These are phyloP conservation scores for Candida gigantensis DNA, from an alignment of 1,139 yeast species.

Conservation along the genomic window DNA sequence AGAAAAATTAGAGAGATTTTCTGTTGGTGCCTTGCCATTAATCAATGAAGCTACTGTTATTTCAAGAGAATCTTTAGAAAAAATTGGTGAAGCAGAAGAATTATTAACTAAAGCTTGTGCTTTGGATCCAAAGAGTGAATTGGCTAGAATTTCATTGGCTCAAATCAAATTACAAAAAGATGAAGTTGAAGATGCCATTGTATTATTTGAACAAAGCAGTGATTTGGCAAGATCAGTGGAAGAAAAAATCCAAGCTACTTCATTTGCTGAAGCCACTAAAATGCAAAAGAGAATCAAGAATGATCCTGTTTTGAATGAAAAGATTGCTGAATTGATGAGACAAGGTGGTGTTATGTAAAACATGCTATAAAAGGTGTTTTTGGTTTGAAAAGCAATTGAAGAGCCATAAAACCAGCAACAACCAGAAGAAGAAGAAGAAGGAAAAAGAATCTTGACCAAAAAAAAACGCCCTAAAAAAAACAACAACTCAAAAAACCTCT, in stretches of 20 bases:
- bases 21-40: slow-evolving; percentile 86
- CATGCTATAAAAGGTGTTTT: no score
- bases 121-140: slow-evolving; percentile 84
- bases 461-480: neutral
- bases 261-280: slow-evolving; percentile 89
- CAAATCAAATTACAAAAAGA: slow-evolving; percentile 86
- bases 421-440: no score
- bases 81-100: slow-evolving; percentile 62
- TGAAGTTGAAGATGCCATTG: slow-evolving; percentile 78
- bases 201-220: slow-evolving; percentile 79
- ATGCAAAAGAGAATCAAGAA: slow-evolving; percentile 72
- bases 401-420: no score
- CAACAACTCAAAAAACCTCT: neutral
- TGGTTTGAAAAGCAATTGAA: no score
- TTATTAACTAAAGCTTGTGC: slow-evolving; percentile 76
- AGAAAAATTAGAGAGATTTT: slow-evolving; percentile 57
- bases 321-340: slow-evolving; percentile 48
- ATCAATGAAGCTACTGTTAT: slow-evolving; percentile 84
- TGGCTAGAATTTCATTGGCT: slow-evolving; percentile 87
- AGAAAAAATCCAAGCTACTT: slow-evolving; percentile 89
- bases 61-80: slow-evolving; percentile 57
- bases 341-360: slow-evolving; percentile 22
- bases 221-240: slow-evolving; percentile 78
- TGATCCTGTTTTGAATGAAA: slow-evolving; percentile 59
- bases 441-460: no score